These are phyloP conservation scores for Flammula alnicola DNA, from an alignment of 1,284 basidiomycete species.

Conservation along the genomic window DNA sequence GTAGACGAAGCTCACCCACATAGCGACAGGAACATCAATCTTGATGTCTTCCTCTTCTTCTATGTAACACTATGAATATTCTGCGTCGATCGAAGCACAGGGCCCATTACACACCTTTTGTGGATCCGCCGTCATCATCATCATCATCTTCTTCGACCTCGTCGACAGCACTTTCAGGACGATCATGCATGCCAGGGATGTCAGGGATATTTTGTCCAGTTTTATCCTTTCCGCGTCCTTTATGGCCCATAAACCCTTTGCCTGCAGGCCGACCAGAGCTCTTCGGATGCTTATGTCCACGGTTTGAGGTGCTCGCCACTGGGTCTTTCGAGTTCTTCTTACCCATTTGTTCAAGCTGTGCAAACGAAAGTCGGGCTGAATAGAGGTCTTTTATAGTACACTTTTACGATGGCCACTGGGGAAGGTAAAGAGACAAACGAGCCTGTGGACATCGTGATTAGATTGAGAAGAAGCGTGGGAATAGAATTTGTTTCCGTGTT, in stretches of 20 bases:
- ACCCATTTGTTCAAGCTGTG: slow-evolving; percentile 37
- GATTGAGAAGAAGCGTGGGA: slow-evolving; percentile 23
- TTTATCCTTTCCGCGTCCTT: slow-evolving; percentile 30
- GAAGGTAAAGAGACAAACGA: neutral
- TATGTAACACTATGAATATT: neutral
- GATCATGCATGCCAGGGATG: slow-evolving; percentile 29
- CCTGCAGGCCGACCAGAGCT: slow-evolving; percentile 26
- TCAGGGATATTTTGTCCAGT: slow-evolving; percentile 16
- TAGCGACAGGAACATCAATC: slow-evolving; percentile 65
- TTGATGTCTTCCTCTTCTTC: slow-evolving; percentile 31
- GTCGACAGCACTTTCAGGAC: slow-evolving; percentile 59
- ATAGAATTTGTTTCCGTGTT: slow-evolving; percentile 14
- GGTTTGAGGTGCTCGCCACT: slow-evolving; percentile 26
- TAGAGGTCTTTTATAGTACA: too few relatives aligned
- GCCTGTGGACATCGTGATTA: neutral
- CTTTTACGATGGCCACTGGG: too few relatives aligned
- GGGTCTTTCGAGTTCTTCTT: slow-evolving; percentile 42
- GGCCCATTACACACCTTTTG: slow-evolving; percentile 24
- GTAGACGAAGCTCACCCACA: slow-evolving; percentile 72
- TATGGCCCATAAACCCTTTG: slow-evolving; percentile 34
- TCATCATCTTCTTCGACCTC: slow-evolving; percentile 37
- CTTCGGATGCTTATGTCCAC: slow-evolving; percentile 26
- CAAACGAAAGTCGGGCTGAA: too few relatives aligned
- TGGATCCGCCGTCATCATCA: slow-evolving; percentile 27
- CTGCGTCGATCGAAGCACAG: neutral